Evolutionary conservation across 176 grass and related monocot species (phyloP), one percentile per base, ranked within the genome.

Genomic region (Eleusine indica): DNA sequence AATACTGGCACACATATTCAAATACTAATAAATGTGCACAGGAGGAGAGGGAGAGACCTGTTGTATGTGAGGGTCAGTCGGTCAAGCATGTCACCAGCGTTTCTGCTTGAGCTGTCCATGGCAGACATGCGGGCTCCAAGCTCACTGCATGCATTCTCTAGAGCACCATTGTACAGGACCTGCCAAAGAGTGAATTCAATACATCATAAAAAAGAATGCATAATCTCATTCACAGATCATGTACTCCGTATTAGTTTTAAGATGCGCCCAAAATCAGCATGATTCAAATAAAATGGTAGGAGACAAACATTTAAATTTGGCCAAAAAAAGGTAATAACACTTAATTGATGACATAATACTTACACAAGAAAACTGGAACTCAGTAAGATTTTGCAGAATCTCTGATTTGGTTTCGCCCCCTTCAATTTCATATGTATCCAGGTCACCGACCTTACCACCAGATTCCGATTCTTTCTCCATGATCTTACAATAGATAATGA

Each of bases 31-130:
- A 18, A 58, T n/a, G 19, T 8, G 19, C 5, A 9, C 4, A 6
- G 17, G n/a, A 19, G 42, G 10, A 10, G n/a, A 19, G 78, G 38
- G 71, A 57, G 9, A 64, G 53, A 97, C 94, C 94, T 97, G 81
- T 97, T 97, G 77, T 97, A 94, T 61, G 86, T 89, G 6, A 97
- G 84, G 11, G 89, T 97, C 62, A 97, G 94, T 22, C 94, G 89
- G 42, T 97, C 94, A 86, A 97, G 94, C 94, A 97, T 97, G 54
- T 97, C 91, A 71, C 94, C 94, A 56, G 94, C 94, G 77, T 97
- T 97, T 85, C 91, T 92, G 82, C 91, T 97, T 25, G 94, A 97
- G 82, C 85, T 97, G 89, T 97, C 94, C 94, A 97, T 97, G 71
- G 94, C 91, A 80, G 94, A 97, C 94, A 97, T 97, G 25, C 94